Evolutionary conservation across 805 yeast species (phyloP), one percentile per base, ranked within the genome.

Genomic region (Debaryomyces castellii): DNA sequence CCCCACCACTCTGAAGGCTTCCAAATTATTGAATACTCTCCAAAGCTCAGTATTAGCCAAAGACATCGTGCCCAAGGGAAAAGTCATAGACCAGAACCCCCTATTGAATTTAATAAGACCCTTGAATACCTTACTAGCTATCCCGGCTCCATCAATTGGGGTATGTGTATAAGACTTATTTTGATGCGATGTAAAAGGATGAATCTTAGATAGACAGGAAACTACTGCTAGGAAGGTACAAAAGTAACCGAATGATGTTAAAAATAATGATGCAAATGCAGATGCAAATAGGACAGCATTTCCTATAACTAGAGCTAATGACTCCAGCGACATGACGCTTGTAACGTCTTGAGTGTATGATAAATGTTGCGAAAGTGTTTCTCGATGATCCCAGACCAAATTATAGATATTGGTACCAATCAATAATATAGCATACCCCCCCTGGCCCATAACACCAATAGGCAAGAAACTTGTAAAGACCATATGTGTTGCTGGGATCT

Each of bases 41-140:
- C 71, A 83, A 16, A 89, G 58, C 53, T 80, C 77, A 8, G 71
- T 62, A 47, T 80, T 75, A 2, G 89, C 80, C 11, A 85, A 60
- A 0, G 85, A 72, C 84, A 87, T 82, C 0, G 95, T 88, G 2
- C 96, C 97, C 54, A 89, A 57, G 3, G 96, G 97, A 83, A 90
- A 90, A 51, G 96, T 87, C 72, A 87, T 78, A 14, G 90, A 82
- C 96, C 96, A 61, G 33, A 56, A 62, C 1, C 57, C 55, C 24
- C 52, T 51, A 45, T 58, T 52, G 35, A 50, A 57, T 18, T 44
- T 48, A 16, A 62, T 43, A 1, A 51, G 43, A 2, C 63, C 63
- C 14, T 11, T 43, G 25, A 50, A 50, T 16, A 33, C 17, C 3
- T 40, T 25, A 39, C 39, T 48, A 20, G 43, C 14, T 9, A 39